Evolutionary conservation across 2,329 filamentous ascomycete genomes (phyloP).

Genomic region (Microsporum ferrugineum): DNA sequence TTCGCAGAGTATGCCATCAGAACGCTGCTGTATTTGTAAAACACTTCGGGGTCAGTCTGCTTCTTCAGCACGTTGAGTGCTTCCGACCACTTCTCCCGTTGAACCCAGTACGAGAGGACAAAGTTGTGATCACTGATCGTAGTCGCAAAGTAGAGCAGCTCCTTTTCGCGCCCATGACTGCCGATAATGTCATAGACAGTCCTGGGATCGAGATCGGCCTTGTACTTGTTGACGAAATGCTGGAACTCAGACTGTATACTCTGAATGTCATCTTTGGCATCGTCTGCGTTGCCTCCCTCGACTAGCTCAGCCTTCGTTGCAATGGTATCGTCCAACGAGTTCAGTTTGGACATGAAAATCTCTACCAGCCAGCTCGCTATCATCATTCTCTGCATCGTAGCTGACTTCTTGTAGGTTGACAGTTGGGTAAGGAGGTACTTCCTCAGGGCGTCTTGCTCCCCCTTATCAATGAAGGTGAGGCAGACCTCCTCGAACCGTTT

Average conservation of each 20-base stretch:
- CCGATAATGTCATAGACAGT: constrained; percentile 94
- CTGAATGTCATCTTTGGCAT: constrained; percentile 61
- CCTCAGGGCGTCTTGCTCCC: constrained; percentile 78
- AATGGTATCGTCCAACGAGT: constrained; percentile 86
- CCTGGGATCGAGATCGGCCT: constrained; percentile 74
- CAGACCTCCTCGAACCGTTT: constrained; percentile 96
- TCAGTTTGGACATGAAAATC: constrained; percentile 93
- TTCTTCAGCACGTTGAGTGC: constrained; percentile 81
- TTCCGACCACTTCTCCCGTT: constrained; percentile 82
- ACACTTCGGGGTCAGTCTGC: constrained; percentile 83
- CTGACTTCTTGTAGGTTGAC: constrained; percentile 65
- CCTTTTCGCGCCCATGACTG: constrained; percentile 86
- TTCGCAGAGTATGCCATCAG: constrained; percentile 78
- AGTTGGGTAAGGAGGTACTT: constrained; percentile 84
- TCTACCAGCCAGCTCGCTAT: constrained; percentile 91
- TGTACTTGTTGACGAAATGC: constrained; percentile 77
- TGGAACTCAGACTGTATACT: constrained; percentile 67
- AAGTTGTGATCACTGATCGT: constrained; percentile 87
- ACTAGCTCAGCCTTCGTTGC: constrained; percentile 74
- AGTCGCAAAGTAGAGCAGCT: constrained; percentile 82
- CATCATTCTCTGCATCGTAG: constrained; percentile 88
- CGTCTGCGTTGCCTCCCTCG: constrained; percentile 57
- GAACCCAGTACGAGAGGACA: constrained; percentile 92
- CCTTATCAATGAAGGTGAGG: constrained; percentile 76
- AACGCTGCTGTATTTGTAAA: constrained; percentile 95